phyloP scores from a whole-genome alignment of 1,284 basidiomycete species.

The Coniferiporia weirii region DNA sequence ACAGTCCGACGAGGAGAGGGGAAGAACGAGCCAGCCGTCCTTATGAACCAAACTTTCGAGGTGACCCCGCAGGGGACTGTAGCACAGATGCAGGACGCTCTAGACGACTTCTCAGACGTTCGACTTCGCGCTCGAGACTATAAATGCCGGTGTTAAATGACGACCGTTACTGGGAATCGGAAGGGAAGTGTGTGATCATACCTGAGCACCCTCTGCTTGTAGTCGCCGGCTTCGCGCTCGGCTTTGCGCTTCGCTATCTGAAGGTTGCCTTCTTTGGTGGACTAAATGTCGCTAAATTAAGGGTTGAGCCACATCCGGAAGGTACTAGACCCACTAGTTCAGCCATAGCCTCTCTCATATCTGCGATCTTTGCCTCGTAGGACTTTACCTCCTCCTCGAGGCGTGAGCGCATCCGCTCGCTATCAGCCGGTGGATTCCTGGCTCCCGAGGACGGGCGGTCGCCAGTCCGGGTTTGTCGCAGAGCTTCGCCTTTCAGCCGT shows the following conservation, averaged over 20 bases:
- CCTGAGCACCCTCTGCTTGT: slow-evolving; percentile 66
- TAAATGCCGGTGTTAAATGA: slow-evolving; percentile 1
- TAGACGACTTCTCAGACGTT: slow-evolving; percentile 60
- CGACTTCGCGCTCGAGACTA: slow-evolving; percentile 66
- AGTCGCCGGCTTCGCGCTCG: slow-evolving; percentile 69
- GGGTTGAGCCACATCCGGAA: slow-evolving; percentile 2
- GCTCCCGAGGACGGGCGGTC: slow-evolving; percentile 52
- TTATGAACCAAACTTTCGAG: slow-evolving; percentile 28
- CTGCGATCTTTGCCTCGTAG: slow-evolving; percentile 52
- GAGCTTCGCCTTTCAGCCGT: slow-evolving; percentile 48
- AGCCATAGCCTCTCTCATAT: slow-evolving; percentile 55
- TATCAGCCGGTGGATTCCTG: slow-evolving; percentile 51
- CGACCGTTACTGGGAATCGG: slow-evolving; percentile 4
- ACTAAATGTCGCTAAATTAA: slow-evolving; percentile 37
- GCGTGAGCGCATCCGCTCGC: slow-evolving; percentile 52
- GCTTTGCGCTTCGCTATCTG: slow-evolving; percentile 69
- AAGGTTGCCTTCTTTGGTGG: slow-evolving; percentile 63
- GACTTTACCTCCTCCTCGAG: slow-evolving; percentile 60
- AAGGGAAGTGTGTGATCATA: slow-evolving; percentile 31
- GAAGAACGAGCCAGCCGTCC: not conserved
- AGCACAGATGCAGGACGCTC: slow-evolving; percentile 38
- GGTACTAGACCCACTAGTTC: slow-evolving; percentile 40
- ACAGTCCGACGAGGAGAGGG: not conserved
- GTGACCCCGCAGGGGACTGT: slow-evolving; percentile 31
- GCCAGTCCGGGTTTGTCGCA: slow-evolving; percentile 42